phyloP scores from a whole-genome alignment of 169 alveolate genomes.

The Fabrea salina region DNA sequence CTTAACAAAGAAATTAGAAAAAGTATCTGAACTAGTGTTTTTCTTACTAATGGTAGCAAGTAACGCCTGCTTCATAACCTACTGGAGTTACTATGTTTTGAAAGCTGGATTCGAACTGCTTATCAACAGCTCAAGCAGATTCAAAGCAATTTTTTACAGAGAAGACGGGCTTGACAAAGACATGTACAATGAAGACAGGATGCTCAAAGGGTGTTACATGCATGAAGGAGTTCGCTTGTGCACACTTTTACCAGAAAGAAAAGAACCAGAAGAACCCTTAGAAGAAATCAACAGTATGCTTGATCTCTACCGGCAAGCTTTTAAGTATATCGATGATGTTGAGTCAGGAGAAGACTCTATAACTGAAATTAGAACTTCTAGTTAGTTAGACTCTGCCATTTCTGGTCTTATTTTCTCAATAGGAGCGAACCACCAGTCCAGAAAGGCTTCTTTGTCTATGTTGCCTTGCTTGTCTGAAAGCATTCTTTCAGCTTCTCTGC shows the following conservation, averaged over 20 bases:
- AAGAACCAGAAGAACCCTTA: no score
- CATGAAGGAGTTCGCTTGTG: no score
- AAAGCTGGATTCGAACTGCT: neutral
- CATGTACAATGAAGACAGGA: no score
- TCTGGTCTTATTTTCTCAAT: slow-evolving; percentile 36
- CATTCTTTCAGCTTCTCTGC: slow-evolving; percentile 32
- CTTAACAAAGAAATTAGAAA: neutral
- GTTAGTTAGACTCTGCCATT: slow-evolving; percentile 11
- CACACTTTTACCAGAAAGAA: no score
- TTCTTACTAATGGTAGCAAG: neutral
- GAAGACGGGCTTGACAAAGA: no score
- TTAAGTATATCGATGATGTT: no score
- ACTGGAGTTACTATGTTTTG: neutral
- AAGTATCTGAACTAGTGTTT: neutral
- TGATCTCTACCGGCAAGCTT: no score
- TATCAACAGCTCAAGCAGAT: no score
- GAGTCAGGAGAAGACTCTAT: no score
- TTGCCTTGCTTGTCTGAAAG: slow-evolving; percentile 30
- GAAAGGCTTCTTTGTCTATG: slow-evolving; percentile 35
- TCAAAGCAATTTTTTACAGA: no score
- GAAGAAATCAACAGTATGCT: no score
- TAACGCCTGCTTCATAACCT: neutral
- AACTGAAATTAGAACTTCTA: neutral
- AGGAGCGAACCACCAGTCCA: slow-evolving; percentile 49
- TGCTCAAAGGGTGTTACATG: no score